These are phyloP conservation scores for Candida ovalis DNA, from an alignment of 805 yeast genomes.

Conservation along the genomic window DNA sequence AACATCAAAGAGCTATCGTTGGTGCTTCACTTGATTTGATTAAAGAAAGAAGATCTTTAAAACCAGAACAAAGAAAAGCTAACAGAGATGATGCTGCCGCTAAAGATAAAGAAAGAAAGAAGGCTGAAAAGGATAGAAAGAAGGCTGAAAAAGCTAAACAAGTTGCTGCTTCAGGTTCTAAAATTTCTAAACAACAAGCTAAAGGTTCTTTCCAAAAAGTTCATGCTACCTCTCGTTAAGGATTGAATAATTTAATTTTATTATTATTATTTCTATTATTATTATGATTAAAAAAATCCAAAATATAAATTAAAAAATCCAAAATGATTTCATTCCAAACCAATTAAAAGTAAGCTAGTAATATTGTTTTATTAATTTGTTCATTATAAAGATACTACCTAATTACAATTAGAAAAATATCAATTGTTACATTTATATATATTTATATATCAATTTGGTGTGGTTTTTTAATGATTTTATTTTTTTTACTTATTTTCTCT, in stretches of 20 bases:
- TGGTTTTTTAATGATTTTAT: too few relatives aligned
- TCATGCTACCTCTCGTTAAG: conserved; percentile 94
- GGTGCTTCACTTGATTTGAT: conserved; percentile 99
- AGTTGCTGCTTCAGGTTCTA: conserved; percentile 71
- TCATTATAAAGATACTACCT: too few relatives aligned
- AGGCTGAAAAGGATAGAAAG: conserved; percentile 90
- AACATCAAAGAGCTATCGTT: conserved; percentile 98
- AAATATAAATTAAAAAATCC: not conserved
- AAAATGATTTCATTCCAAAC: not conserved
- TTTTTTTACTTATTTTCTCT: not conserved
- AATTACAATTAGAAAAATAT: too few relatives aligned
- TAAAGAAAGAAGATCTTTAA: conserved; percentile 93
- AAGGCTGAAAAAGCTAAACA: conserved; percentile 86
- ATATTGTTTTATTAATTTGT: too few relatives aligned
- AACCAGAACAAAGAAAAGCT: conserved; percentile 98
- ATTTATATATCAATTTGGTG: too few relatives aligned
- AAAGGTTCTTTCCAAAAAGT: conserved; percentile 98
- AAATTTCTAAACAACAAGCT: conserved; percentile 92
- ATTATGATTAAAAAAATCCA: not conserved
- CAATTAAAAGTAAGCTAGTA: not conserved
- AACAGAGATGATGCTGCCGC: conserved; percentile 87
- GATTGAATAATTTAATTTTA: not conserved
- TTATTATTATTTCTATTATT: too few relatives aligned
- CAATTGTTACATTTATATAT: too few relatives aligned
- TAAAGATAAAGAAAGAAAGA: conserved; percentile 83